Conservation (phyloP, 257 asterid genomes). For the Ophiorrhiza pumila region DNA sequence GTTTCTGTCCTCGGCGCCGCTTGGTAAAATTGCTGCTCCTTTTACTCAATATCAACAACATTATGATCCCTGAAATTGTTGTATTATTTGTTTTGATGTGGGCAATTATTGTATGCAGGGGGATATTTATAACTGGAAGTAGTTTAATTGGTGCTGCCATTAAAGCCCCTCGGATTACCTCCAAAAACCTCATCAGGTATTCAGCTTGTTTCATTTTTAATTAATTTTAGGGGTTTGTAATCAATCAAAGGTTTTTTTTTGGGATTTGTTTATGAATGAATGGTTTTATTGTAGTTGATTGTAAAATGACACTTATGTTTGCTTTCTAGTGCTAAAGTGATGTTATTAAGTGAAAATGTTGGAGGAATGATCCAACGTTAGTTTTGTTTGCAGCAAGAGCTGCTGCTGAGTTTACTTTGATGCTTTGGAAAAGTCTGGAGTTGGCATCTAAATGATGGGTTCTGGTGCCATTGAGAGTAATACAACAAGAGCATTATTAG, state of each 20-base stretch:
- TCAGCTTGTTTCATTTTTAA: not conserved
- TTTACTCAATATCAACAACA: not conserved
- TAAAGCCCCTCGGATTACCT: conserved; percentile 53
- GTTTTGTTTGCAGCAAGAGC: not conserved
- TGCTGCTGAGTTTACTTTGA: not conserved
- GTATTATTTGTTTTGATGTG: not conserved
- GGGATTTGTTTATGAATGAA: not conserved
- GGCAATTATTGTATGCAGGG: conserved; percentile 23
- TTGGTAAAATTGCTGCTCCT: conserved; percentile 44
- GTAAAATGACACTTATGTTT: not conserved
- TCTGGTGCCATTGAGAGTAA: not conserved
- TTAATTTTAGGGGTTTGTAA: not conserved
- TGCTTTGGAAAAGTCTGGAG: not conserved
- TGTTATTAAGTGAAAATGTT: not conserved
- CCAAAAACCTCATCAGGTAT: conserved; percentile 50
- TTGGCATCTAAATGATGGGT: not conserved
- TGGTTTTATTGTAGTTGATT: not conserved
- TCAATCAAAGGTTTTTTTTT: not conserved
- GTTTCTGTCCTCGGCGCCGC: conserved; percentile 99
- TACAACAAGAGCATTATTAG: not conserved
- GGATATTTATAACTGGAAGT: conserved; percentile 52
- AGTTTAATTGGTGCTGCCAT: conserved; percentile 55
- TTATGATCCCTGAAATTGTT: not conserved
- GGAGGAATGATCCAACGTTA: not conserved
- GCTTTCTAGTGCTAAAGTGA: not conserved